Evolutionary conservation across 164 flowering plant genomes (phyloP).

Genomic region (Aristolochia californica): DNA sequence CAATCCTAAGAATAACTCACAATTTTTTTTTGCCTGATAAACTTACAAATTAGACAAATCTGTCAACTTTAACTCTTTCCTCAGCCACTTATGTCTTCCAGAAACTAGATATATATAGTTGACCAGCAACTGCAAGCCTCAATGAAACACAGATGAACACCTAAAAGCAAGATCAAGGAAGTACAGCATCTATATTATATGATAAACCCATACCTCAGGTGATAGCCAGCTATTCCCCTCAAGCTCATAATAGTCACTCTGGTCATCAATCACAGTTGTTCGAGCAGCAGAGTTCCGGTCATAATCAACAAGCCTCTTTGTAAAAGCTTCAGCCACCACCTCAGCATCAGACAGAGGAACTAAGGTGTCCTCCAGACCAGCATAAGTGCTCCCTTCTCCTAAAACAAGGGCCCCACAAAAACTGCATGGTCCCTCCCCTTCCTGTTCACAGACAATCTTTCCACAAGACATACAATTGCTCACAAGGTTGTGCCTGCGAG

Average conservation of each 20-base stretch:
- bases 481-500: slow-evolving; percentile 67
- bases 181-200: no score
- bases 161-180: neutral
- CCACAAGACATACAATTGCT: slow-evolving; percentile 98
- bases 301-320: slow-evolving; percentile 87
- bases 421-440: slow-evolving; percentile 93
- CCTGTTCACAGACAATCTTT: slow-evolving; percentile 93
- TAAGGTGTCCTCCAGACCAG: slow-evolving; percentile 58
- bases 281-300: slow-evolving; percentile 88
- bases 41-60: neutral
- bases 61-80: neutral
- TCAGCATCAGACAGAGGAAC: slow-evolving; percentile 60
- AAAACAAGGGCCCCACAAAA: slow-evolving; percentile 91
- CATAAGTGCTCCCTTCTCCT: slow-evolving; percentile 79
- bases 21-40: neutral
- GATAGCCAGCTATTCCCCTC: slow-evolving; percentile 91
- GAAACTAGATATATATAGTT: neutral
- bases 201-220: slow-evolving; percentile 38
- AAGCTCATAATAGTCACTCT: slow-evolving; percentile 87
- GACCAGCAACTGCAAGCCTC: neutral
- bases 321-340: slow-evolving; percentile 84
- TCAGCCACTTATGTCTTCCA: neutral
- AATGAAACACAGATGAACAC: neutral
- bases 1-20: neutral
- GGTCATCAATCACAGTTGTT: slow-evolving; percentile 94